Base-by-base conservation (phyloP, 306 rosid species). In the Crotalaria pallida region DNA sequence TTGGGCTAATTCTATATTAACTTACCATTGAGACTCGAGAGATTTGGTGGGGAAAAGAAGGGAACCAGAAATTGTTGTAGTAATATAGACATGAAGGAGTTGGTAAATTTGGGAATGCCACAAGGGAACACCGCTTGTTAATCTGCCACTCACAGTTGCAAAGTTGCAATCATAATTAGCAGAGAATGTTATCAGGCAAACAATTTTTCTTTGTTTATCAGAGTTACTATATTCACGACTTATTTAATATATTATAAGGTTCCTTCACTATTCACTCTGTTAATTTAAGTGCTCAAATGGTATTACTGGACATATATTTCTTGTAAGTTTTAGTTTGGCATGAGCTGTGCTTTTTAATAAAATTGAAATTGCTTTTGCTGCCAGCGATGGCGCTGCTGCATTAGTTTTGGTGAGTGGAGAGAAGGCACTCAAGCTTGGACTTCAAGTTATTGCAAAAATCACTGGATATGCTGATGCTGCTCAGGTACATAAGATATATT, bases 341-440 rank as follows among this genome's bases (percentile, higher is more conserved):
- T 38, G 65, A 16, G 43, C 67, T 24, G 19, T 51, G 64, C 51
- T 19, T 65, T 77, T 47, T 72, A 49, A 51, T 76, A 40, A 74
- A 59, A 61, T 26, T 16, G 29, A 23, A 72, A 65, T 19, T 71
- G 62, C 67, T 75, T 55, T 77, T 48, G 40, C 55, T 73, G 68
- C 65, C 81, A 95, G 99, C 82, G 99, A 95, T 70, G 99, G 99
- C 34, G 97, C 97, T 65, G 99, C 99, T 41, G 99, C 99, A 68
- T 73, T 95, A 77, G 96, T 95, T 81, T 79, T 95, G 57, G 97
- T 89, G 79, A 95, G 97, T 67, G 99, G 99, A 81, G 90, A 91
- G 75, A 91, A 77, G 67, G 99, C 88, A 44, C 67, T 87, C 50
- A 76, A 83, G 82, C 99, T 89, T 79, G 99, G 99, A 12, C 85